A percentile compares a stretch with the other conserved stretches of the same genome.
These are phyloP conservation scores for Candida maltosa DNA, from an alignment of 805 yeast genomes.

Conservation along the genomic window DNA sequence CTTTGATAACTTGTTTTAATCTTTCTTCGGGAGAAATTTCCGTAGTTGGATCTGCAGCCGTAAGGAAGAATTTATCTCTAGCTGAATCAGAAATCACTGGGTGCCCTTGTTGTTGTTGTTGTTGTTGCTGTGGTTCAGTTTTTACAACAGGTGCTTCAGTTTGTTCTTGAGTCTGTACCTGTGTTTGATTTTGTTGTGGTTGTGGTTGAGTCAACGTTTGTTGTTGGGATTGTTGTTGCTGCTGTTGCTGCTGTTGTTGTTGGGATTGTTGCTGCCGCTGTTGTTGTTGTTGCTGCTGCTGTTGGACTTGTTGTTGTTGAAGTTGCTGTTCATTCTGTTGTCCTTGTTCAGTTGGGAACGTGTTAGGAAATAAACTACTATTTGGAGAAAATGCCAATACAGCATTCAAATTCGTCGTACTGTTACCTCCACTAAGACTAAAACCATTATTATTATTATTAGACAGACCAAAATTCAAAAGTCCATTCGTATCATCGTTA, in stretches of 20 bases:
- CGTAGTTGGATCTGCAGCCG: constrained; percentile 96
- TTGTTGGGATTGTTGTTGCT: constrained; percentile 17
- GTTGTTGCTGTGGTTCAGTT: constrained; percentile 4
- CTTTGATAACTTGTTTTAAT: constrained; percentile 87
- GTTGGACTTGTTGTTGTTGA: constrained; percentile 10
- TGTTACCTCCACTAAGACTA: constrained; percentile 8
- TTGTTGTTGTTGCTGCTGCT: constrained; percentile 10
- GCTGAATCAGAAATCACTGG: constrained; percentile 69
- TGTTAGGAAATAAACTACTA: constrained; percentile 16
- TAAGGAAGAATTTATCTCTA: constrained; percentile 85
- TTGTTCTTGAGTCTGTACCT: constrained; percentile 3
- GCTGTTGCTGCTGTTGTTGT: constrained; percentile 4
- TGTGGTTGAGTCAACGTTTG: neutral
- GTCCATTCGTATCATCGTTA: constrained; percentile 19
- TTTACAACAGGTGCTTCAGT: constrained; percentile 2
- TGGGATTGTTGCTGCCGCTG: constrained; percentile 9
- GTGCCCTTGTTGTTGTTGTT: constrained; percentile 2
- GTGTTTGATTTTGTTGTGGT: neutral
- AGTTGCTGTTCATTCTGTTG: constrained; percentile 8
- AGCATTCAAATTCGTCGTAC: constrained; percentile 13
- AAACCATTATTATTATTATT: constrained; percentile 6
- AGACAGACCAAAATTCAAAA: constrained; percentile 20
- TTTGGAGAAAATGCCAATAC: constrained; percentile 30
- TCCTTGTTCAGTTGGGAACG: constrained; percentile 11
- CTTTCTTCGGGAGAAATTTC: constrained; percentile 93